Percentiles rank a stretch among this genome's conserved stretches.
Evolutionary conservation across 257 asterid species (phyloP).

Genomic region (Nicotiana benthamiana): DNA sequence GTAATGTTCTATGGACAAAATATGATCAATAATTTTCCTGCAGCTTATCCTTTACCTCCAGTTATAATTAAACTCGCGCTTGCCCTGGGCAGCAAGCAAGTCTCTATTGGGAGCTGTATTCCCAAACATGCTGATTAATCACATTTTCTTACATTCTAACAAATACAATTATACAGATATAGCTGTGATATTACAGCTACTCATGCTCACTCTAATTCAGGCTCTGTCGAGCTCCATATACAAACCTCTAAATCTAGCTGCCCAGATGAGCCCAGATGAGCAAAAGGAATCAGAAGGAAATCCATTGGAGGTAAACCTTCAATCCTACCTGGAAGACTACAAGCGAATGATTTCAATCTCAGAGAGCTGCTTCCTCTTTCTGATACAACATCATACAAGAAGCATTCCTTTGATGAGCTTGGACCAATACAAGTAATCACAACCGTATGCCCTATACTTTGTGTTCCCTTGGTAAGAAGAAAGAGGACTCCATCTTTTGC

Average conservation of each 20-base stretch:
- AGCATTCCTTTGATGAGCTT: conserved; percentile 49
- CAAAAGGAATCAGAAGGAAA: conserved; percentile 75
- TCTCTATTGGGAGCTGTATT: not conserved
- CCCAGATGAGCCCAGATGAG: conserved; percentile 43
- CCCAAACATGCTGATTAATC: not conserved
- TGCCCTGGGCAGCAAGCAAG: conserved; percentile 1
- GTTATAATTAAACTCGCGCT: not conserved
- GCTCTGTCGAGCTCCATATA: conserved; percentile 64
- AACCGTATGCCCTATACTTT: conserved; percentile 57
- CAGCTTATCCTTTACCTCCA: not conserved
- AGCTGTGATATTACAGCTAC: not conserved
- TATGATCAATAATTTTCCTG: not conserved
- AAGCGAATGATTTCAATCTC: conserved; percentile 64
- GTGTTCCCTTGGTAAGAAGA: conserved; percentile 66
- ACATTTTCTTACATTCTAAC: not conserved
- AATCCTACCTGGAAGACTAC: conserved; percentile 64
- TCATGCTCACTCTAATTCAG: conserved; percentile 39
- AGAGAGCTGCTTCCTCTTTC: conserved; percentile 85
- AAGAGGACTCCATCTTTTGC: conserved; percentile 78
- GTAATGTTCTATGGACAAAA: not conserved
- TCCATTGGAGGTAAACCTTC: conserved; percentile 66
- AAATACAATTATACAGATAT: not conserved
- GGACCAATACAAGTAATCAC: conserved; percentile 84
- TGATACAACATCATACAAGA: conserved; percentile 58
- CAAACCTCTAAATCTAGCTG: conserved; percentile 67